A percentile compares a stretch with the other conserved stretches of the same genome.
These are phyloP conservation scores for Fusarium mexicanum DNA, from an alignment of 2,329 filamentous ascomycete genomes.

Conservation along the genomic window DNA sequence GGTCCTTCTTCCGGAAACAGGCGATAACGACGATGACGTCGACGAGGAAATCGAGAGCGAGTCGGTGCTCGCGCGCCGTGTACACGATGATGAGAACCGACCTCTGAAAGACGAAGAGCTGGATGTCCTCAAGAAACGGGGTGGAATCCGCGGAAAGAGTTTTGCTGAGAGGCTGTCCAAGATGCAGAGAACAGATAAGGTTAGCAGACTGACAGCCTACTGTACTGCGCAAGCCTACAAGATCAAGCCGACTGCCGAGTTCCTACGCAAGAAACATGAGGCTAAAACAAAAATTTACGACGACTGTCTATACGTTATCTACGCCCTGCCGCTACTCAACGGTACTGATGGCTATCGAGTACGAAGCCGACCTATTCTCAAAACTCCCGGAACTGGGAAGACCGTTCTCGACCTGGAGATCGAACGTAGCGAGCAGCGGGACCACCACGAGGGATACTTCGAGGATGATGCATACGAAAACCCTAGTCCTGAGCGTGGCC, in stretches of 20 bases:
- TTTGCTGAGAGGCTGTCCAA: conserved; percentile 95
- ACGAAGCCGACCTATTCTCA: conserved; percentile 88
- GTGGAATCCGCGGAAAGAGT: conserved; percentile 78
- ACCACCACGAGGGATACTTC: conserved; percentile 92
- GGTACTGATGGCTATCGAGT: conserved; percentile 88
- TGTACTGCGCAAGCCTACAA: conserved; percentile 96
- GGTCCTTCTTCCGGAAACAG: conserved; percentile 89
- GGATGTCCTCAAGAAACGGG: conserved; percentile 69
- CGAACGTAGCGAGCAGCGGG: conserved; percentile 87
- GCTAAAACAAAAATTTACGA: conserved; percentile 97
- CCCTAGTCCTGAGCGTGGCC: conserved; percentile 46
- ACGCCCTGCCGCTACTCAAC: conserved; percentile 87
- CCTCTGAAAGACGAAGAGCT: conserved; percentile 76
- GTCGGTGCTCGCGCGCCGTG: conserved; percentile 47
- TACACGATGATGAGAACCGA: conserved; percentile 67
- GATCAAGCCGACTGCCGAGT: conserved; percentile 86
- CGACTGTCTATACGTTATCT: conserved; percentile 95
- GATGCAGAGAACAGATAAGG: conserved; percentile 83
- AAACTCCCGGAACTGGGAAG: conserved; percentile 88
- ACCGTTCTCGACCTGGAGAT: conserved; percentile 95
- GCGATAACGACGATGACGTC: conserved; percentile 63
- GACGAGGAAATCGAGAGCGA: conserved; percentile 68
- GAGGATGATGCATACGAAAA: conserved; percentile 72
- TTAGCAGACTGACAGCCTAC: conserved; percentile 92
- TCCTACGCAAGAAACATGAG: conserved; percentile 86